phyloP scores from a whole-genome alignment of 495 filamentous ascomycete genomes.

The Penicillium goetzii region DNA sequence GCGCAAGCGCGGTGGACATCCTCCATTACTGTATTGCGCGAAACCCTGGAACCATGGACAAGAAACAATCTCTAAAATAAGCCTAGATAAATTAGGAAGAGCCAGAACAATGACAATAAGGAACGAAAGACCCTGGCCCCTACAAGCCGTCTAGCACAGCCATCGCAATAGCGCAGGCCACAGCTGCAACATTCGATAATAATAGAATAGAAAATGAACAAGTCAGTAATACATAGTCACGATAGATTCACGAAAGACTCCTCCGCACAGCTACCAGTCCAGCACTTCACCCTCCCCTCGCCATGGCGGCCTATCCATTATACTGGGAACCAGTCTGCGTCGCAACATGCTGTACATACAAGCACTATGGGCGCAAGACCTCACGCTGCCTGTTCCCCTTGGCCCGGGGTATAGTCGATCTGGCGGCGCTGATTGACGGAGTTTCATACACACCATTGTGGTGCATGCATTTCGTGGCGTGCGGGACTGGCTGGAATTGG shows the following conservation, averaged over 20 bases:
- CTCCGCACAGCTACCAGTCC: neutral
- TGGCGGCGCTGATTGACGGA: slow-evolving; percentile 20
- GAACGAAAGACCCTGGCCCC: neutral
- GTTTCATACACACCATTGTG: slow-evolving; percentile 10
- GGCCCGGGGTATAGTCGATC: neutral
- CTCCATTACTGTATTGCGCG: neutral
- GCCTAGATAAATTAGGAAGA: neutral
- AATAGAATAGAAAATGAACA: neutral
- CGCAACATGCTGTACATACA: slow-evolving; percentile 1
- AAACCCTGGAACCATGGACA: neutral
- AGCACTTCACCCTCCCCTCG: neutral
- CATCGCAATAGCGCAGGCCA: neutral
- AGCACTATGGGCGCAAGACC: neutral
- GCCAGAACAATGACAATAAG: neutral
- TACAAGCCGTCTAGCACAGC: neutral
- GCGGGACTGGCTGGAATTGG: neutral
- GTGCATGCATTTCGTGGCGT: slow-evolving; percentile 12
- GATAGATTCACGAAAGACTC: neutral
- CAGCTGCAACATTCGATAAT: neutral
- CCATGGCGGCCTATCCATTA: neutral
- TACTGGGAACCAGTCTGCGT: neutral
- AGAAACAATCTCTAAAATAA: neutral
- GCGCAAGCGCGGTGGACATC: neutral
- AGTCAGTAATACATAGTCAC: neutral
- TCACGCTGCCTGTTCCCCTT: neutral